Base-by-base conservation (phyloP, 139 green algal species). In the Closterium sp. region DNA sequence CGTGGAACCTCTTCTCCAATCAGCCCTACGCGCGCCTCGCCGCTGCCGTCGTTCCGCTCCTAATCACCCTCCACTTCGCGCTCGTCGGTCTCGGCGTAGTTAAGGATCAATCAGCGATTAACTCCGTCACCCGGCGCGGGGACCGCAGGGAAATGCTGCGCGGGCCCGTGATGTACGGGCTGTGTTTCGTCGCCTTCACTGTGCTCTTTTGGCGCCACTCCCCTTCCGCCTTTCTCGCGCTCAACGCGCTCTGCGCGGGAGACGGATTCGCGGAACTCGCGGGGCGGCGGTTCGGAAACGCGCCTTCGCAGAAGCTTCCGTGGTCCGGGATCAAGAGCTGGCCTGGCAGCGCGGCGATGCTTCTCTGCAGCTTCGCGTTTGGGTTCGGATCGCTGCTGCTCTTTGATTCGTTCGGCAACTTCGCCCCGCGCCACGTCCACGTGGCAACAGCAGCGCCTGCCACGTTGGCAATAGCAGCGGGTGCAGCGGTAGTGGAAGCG, bases 211-310 rank as follows among this genome's bases (percentile, higher is more conserved):
- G 97, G 97, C 95, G 97, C 9, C 90, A 96, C 6, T 96, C 93
- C 2, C 93, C 95, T 4, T 89, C 96, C 24, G 93, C 88, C 7
- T 27, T 95, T 28, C 31, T 92, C 27, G 93, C 86, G 6, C 85
- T 95, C 62, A 32, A 34, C 31, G 94, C 97, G 73, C 98, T 99
- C 97, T 98, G 97, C 88, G 98, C 97, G 4, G 88, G 87, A 32
- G 88, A 92, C 84, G 91, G 92, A 13, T 91, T 99, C 84, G 98
- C 98, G 31, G 98, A 99, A 93, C 97, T 99, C 31, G 95, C 98
- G 9, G 98, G 98, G 0, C 95, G 97, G 22, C 94, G 95, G 6
- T 96, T 96, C 29, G 94, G 94, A n/a, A 91, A 90, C 62, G 62
- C 62, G 62, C 62, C 62, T 27, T 79, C 29, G 22, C 29, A 19